Evolutionary conservation across 108 stramenopile species (phyloP), one percentile per base, ranked within the genome.

Genomic region (Nannochloropsis salina): DNA sequence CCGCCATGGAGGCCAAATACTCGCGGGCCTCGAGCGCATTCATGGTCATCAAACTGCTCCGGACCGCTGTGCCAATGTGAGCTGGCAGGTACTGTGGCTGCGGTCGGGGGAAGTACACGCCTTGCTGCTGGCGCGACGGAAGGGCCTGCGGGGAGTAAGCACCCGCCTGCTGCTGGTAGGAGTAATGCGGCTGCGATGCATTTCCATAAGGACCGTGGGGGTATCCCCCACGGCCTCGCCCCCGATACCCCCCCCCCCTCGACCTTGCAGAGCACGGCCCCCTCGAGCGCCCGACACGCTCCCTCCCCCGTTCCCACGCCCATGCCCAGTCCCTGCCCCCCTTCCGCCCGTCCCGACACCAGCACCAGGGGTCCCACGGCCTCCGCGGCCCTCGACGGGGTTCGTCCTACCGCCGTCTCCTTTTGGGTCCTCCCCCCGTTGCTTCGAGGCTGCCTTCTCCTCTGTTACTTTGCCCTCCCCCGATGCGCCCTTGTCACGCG

Each of bases 1-100:
- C 86, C 15, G 88, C 86, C 88, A 90, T 74, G 21, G 83, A 42
- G 18, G 89, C 82, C 45, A 84, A 83, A 86, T 90, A 86, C 45
- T 82, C 86, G 81, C 92, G 80, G 31, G 86, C 44, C 12, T 80
- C 44, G 15, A n/a, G 61, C n/a, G 8, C 8, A n/a, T n/a, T 74
- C 61, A 74, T 74, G 20, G 15, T 74, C 61, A 74, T 74, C n/a
- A 74, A n/a, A 6, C n/a, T 74, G 20, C 20, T 74, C 15, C 61
- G 61, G 4, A 74, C 61, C 20, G 6, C 8, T n/a, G 15, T 15
- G 20, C 20, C 61, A n/a, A 74, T n/a, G 61, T 74, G 61, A 15
- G 61, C 20, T 3, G 61, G 61, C 4, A 74, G 61, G n/a, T 74
- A 74, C 61, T 74, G 61, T 3, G 61, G 61, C 8, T 74, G 61